phyloP scores from a whole-genome alignment of 2,329 filamentous ascomycete genomes.

The Alternaria burnsii region DNA sequence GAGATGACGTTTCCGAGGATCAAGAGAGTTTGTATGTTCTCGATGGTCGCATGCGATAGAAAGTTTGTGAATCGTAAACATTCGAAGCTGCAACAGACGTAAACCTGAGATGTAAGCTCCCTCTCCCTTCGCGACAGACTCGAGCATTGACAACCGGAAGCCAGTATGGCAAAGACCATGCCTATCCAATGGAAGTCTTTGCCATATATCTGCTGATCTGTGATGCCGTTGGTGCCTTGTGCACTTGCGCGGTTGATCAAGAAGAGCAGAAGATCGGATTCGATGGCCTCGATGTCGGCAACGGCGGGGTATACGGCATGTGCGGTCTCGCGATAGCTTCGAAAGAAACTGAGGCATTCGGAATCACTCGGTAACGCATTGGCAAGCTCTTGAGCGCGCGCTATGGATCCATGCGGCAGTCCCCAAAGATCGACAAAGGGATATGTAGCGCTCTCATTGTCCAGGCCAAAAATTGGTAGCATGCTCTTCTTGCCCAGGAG shows the following conservation, averaged over 20 bases:
- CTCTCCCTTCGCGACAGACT: slow-evolving; percentile 65
- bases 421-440: slow-evolving; percentile 72
- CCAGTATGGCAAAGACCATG: slow-evolving; percentile 68
- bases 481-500: slow-evolving; percentile 67
- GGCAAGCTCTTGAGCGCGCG: slow-evolving; percentile 66
- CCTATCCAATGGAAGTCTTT: slow-evolving; percentile 67
- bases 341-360: slow-evolving; percentile 66
- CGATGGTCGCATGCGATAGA: slow-evolving; percentile 67
- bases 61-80: slow-evolving; percentile 71
- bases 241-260: slow-evolving; percentile 60
- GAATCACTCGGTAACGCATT: slow-evolving; percentile 66
- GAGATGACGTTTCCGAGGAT: slow-evolving; percentile 70
- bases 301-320: slow-evolving; percentile 69
- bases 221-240: slow-evolving; percentile 55
- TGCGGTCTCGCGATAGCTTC: slow-evolving; percentile 65
- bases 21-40: slow-evolving; percentile 68
- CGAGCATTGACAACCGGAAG: slow-evolving; percentile 69
- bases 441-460: slow-evolving; percentile 71
- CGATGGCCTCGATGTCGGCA: slow-evolving; percentile 64
- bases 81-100: slow-evolving; percentile 71
- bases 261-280: slow-evolving; percentile 63
- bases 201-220: slow-evolving; percentile 65
- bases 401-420: slow-evolving; percentile 65
- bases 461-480: slow-evolving; percentile 68
- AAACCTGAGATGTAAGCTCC: slow-evolving; percentile 70